Base-by-base conservation (phyloP, 2,329 filamentous ascomycete genomes). In the Hymenotorrendiella dingleyae region DNA sequence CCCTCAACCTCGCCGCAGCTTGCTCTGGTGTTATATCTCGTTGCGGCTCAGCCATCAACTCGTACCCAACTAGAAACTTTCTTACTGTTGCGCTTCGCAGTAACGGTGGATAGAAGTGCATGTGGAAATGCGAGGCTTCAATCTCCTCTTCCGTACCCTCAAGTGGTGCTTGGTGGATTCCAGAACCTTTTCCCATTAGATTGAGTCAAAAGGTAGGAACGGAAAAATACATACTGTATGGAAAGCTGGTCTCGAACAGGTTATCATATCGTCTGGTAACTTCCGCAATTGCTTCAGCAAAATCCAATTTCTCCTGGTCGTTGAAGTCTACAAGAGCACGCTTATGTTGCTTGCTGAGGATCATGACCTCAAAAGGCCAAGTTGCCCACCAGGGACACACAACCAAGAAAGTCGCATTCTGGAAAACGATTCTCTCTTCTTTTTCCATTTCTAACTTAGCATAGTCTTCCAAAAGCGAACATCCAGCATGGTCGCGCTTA, bases 11-110 rank as follows among this genome's bases (percentile, higher is more conserved):
- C 20, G 79, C 80, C 11, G 93, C 85, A 1, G 93, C 93, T 67
- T 97, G 93, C 66, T 98, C 93, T 0, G 93, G 91, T 0, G 93
- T 98, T 57, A 98, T 97, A 62, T 98, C 93, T 46, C 93, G 78
- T 67, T 98, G 93, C n/a, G 93, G 91, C 68, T 98, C 93, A 2
- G 86, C 93, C 78, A 98, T 80, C 67, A 98, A 75, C 67, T 98
- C 93, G 62, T 94, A 97, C 0, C 93, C 93, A 24, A 98, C 93
- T 40, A 97, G 67, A 67, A 97, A 98, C 69, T 98, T 98, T 55
- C 86, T 82, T 35, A 98, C 90, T 0, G 89, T 95, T 2, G 93
- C 90, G 35, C 89, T 95, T 43, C 93, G 81, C 51, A 98, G 72
- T 35, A 98, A 72, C 10, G 93, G 93, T 30, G 93, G 93, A 64